Conservation (phyloP, 805 yeast genomes). For the Saturnispora besseyi region DNA sequence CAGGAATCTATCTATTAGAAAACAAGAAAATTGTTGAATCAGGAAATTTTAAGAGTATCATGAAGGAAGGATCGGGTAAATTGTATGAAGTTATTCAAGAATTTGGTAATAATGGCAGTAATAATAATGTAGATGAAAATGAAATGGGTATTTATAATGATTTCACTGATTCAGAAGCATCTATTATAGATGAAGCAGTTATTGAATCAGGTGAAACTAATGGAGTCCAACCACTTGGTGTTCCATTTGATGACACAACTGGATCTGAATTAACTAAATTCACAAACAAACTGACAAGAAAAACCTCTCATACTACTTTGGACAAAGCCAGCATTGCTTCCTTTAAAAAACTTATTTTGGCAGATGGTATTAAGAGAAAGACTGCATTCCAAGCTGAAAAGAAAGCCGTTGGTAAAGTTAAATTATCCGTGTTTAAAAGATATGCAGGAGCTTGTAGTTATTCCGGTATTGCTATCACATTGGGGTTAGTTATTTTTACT, state of each 20-base stretch:
- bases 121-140: neutral
- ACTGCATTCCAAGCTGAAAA: conserved; percentile 43
- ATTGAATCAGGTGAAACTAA: conserved; percentile 9
- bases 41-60: conserved; percentile 38
- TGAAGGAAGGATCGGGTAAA: conserved; percentile 17
- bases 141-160: neutral
- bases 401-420: conserved; percentile 55
- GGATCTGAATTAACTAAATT: conserved; percentile 15
- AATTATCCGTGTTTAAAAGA: conserved; percentile 40
- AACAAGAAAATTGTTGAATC: conserved; percentile 47
- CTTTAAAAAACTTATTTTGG: conserved; percentile 34
- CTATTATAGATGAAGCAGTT: conserved; percentile 3
- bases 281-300: conserved; percentile 7
- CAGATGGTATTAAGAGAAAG: conserved; percentile 20
- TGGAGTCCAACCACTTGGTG: conserved; percentile 12
- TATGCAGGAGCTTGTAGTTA: conserved; percentile 55
- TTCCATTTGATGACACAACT: conserved; percentile 11
- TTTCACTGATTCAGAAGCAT: conserved; percentile 3
- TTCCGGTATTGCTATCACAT: conserved; percentile 36
- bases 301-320: conserved; percentile 21
- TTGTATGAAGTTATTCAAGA: conserved; percentile 31
- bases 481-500: conserved; percentile 26
- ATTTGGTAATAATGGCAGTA: conserved; percentile 23
- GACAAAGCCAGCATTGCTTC: conserved; percentile 62
- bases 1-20: conserved; percentile 49